Conservation (phyloP, 257 asterid species). For the Osmanthus fragrans region DNA sequence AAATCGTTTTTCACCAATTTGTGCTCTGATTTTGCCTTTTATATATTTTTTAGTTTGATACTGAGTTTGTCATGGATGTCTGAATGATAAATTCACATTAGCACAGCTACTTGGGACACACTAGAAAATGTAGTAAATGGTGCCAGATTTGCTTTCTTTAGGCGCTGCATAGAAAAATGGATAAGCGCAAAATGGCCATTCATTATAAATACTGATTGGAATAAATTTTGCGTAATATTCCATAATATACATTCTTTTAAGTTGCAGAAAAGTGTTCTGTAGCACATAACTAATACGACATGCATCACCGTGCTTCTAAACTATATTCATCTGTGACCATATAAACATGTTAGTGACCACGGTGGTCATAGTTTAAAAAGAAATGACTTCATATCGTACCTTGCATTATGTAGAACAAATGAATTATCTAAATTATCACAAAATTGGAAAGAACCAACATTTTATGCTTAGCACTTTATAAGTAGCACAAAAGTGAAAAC, state of each 20-base stretch:
- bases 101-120: slow-evolving; percentile 5
- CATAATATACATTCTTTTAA: not conserved
- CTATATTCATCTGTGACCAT: not conserved
- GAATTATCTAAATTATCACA: not conserved
- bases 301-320: not conserved
- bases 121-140: slow-evolving; percentile 4
- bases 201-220: not conserved
- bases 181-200: not conserved
- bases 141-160: slow-evolving; percentile 3
- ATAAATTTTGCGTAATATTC: not conserved
- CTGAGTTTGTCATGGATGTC: not conserved
- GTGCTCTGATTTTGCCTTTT: not conserved
- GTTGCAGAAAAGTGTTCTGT: not conserved
- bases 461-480: not conserved
- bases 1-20: slow-evolving; percentile 2
- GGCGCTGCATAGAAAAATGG: not conserved
- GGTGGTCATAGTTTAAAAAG: not conserved
- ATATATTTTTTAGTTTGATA: not conserved
- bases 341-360: not conserved
- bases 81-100: slow-evolving; percentile 20
- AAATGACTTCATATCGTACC: not conserved
- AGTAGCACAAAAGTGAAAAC: not conserved
- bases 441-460: not conserved
- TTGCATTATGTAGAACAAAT: not conserved
- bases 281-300: not conserved